These are phyloP conservation scores for Suillus subluteus DNA, from an alignment of 768 basidiomycete species.

Conservation along the genomic window DNA sequence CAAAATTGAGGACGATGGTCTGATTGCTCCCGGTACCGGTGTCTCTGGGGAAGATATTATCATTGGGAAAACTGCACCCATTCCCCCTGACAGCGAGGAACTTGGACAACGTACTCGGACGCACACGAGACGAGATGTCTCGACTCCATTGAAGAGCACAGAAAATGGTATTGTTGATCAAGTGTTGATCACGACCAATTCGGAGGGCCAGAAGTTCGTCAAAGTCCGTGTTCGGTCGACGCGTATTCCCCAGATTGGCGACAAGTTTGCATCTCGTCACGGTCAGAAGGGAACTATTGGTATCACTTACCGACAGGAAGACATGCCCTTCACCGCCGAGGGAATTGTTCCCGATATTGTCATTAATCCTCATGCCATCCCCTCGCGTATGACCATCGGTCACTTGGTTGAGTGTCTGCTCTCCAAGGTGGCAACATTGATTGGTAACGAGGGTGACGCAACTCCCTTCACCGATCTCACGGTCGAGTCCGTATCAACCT, in stretches of 20 bases:
- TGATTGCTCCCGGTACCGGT: conserved; percentile 94
- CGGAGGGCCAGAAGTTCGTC: conserved; percentile 96
- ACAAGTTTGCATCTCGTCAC: conserved; percentile 99
- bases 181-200: conserved; percentile 94
- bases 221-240: conserved; percentile 96
- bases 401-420: conserved; percentile 98
- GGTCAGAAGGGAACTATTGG: conserved; percentile 99
- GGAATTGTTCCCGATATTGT: conserved; percentile 97
- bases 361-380: conserved; percentile 99
- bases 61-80: conserved; percentile 98
- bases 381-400: conserved; percentile 99
- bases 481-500: conserved; percentile 95
- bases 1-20: conserved; percentile 94
- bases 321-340: conserved; percentile 98
- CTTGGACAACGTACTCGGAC: conserved; percentile 93
- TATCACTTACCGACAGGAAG: conserved; percentile 99
- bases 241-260: conserved; percentile 96
- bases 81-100: conserved; percentile 96
- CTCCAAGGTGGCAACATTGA: conserved; percentile 94
- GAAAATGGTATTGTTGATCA: conserved; percentile 98
- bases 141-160: conserved; percentile 96
- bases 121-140: conserved; percentile 94
- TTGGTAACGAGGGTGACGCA: conserved; percentile 97
- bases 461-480: conserved; percentile 99
- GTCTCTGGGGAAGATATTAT: conserved; percentile 98